These are phyloP conservation scores for Ormosia emarginata DNA, from an alignment of 306 rosid genomes.

Conservation along the genomic window DNA sequence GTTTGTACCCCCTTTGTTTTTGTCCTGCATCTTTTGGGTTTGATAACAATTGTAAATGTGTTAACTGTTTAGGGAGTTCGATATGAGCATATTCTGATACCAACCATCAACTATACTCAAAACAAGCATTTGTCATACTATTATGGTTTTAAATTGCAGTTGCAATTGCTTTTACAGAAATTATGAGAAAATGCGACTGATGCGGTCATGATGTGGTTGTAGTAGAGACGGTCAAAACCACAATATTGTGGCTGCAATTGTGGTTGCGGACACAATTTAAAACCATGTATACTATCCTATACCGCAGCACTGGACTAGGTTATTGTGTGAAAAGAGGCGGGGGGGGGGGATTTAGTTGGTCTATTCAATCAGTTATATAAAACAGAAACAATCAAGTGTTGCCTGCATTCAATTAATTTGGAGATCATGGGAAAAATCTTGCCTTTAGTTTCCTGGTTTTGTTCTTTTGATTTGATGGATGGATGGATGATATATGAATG, in stretches of 20 bases:
- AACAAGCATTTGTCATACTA: not conserved
- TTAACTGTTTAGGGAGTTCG: not conserved
- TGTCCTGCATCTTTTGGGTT: not conserved
- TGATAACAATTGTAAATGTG: not conserved
- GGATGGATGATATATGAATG: not conserved
- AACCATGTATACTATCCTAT: not conserved
- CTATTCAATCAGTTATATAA: not conserved
- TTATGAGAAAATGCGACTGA: not conserved
- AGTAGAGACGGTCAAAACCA: not conserved
- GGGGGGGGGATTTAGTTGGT: not conserved
- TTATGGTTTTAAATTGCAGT: not conserved
- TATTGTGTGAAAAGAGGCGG: not conserved
- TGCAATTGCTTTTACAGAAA: not conserved
- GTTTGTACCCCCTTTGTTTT: not conserved
- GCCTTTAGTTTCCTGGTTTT: not conserved
- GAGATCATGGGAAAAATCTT: not conserved
- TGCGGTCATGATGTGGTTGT: not conserved
- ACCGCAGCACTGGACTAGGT: not conserved
- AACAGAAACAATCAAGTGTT: not conserved
- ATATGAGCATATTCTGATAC: not conserved
- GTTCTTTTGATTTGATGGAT: not conserved
- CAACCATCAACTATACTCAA: not conserved
- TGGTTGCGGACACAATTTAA: too few relatives aligned
- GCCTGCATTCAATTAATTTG: not conserved
- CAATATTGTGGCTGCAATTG: not conserved